Base-by-base conservation (phyloP, 306 rosid genomes). In the Inga laurina region DNA sequence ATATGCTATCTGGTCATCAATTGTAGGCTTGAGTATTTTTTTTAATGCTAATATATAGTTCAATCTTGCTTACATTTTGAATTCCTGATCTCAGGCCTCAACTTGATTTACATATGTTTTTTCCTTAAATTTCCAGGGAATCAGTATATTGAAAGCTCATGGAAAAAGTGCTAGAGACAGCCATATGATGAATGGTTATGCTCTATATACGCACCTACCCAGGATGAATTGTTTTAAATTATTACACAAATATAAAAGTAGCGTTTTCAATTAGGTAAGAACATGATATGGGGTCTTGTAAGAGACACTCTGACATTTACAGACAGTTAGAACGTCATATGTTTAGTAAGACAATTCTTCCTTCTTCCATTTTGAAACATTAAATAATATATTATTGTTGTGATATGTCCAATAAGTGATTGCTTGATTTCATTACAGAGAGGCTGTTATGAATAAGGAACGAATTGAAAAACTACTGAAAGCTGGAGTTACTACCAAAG, bases 401-500 rank as follows among this genome's bases (percentile, higher is more conserved):
- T 5, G 8, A 12, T 82, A 30, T 64, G 76, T 72, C 41, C 45
- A 65, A 41, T 65, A 67, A 77, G 16, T 59, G 62, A 30, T 69
- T 35, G 46, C 2, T 54, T 59, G 68, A 46, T 68, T 39, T 67
- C 10, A 65, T 64, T 61, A 6, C 87, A 97, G 99, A 89, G 98
- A 97, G 87, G 96, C 95, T 14, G 97, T 94, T 91, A 92, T 88
- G 97, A 97, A 96, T 2, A 94, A 97, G 86, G 99, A 97, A 84
- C 97, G 98, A 18, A 94, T 96, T 80, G 97, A 89, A 66, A 96
- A 94, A 81, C 90, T 96, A 80, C 84, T 94, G 81, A 92, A 94
- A 85, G 98, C 95, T 79, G 99, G 99, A 83, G 99, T 96, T 84
- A 97, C 99, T 41, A 97, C 99, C 7, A 97, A 97, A 81, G 99